A percentile compares a stretch with the other conserved stretches of the same genome.
These are phyloP conservation scores for Leccinum barrowsii DNA, from an alignment of 768 basidiomycete genomes.

Conservation along the genomic window DNA sequence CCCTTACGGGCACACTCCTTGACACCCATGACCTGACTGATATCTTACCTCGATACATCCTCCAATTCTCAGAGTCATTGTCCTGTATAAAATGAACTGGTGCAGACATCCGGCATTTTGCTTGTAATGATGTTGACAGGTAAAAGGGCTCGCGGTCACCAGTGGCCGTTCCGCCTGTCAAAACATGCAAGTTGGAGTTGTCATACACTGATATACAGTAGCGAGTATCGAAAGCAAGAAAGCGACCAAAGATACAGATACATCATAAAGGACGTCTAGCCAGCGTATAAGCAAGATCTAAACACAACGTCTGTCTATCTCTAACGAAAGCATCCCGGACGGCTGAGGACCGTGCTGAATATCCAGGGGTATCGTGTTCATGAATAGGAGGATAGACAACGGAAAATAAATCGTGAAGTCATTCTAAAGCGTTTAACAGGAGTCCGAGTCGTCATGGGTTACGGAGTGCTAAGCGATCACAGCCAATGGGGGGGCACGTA, in stretches of 20 bases:
- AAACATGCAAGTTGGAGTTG: no score
- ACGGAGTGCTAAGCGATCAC: background rate
- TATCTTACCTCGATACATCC: conserved; percentile 1
- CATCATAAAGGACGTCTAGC: background rate
- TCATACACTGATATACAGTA: background rate
- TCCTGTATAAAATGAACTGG: conserved; percentile 8
- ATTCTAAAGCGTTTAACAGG: background rate
- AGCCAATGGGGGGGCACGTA: background rate
- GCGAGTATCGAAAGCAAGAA: background rate
- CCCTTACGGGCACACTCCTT: conserved; percentile 9
- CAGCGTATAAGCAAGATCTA: background rate
- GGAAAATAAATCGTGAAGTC: background rate
- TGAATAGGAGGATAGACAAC: background rate
- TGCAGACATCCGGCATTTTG: background rate
- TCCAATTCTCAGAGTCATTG: background rate
- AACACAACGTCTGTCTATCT: background rate
- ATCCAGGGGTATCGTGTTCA: conserved; percentile 4
- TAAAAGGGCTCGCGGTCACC: background rate
- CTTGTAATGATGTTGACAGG: background rate
- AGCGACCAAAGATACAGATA: background rate
- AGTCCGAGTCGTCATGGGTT: background rate
- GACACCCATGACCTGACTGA: background rate
- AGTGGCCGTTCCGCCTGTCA: no score
- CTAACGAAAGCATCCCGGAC: background rate
- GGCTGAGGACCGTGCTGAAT: background rate